Base-by-base conservation (phyloP, 2,329 filamentous ascomycete genomes). In the Hysterium pulicare region DNA sequence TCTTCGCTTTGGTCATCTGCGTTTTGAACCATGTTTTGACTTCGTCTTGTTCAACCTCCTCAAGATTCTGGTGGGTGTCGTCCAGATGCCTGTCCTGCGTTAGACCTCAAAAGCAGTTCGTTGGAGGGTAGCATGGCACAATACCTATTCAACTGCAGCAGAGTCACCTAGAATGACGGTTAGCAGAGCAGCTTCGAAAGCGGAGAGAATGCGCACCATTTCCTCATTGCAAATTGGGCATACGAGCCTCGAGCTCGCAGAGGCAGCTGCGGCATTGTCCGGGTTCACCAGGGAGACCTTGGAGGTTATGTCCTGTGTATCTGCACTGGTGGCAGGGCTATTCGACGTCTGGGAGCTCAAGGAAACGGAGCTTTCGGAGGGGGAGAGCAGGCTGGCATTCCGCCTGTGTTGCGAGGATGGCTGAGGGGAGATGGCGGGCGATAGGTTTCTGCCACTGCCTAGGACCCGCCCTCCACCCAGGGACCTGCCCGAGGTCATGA, bases 161-260 rank as follows among this genome's bases (percentile, higher is more conserved):
- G 72, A 11, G 93, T 97, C 60, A 97, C 77, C 88, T 94, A 58
- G 33, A 7, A 4, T 11, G 19, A 49, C 24, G 39, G 39, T 51
- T 44, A 55, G 50, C 21, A 36, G 15, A 16, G 15, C 3, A 21
- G 34, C 47, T 33, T 48, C 53, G 15, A 4, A 34, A 15, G 13
- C 31, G 15, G 17, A 22, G 13, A 22, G 24, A 45, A 13, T 30
- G 15, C 36, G 19, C 72, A 93, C 90, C 93, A 98, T 98, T 68
- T 96, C 90, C 71, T 97, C 94, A 55, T 84, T 90, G 69, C 93
- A 98, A 62, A 98, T 98, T n/a, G 93, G 93, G 66, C 93, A 98
- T 42, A 91, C 82, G 45, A 98, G 81, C 66, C 79, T 79, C 51
- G 80, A 80, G 53, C 78, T 80, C 42, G 81, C 71, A 40, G 81